A percentile compares a stretch with the other conserved stretches of the same genome.
Conservation (phyloP, 2,329 filamentous ascomycete genomes). For the Teratosphaeria epicoccoides region DNA sequence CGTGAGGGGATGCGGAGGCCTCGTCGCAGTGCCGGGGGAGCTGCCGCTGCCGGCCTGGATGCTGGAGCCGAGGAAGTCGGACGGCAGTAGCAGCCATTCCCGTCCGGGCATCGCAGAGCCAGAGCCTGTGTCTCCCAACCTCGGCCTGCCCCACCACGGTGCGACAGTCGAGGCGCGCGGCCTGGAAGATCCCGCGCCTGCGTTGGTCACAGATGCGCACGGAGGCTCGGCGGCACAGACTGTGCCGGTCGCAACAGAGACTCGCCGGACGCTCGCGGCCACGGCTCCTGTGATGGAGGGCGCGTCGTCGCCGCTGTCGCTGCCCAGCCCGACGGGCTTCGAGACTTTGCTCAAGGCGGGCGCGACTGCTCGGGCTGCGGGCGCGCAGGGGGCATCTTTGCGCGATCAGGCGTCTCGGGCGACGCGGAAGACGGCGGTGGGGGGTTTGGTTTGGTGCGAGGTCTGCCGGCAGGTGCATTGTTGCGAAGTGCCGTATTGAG, state of each 20-base stretch:
- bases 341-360: not conserved
- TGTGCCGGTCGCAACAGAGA: not conserved
- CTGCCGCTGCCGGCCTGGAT: not conserved
- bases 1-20: not conserved
- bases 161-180: too few species aligned
- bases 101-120: not conserved
- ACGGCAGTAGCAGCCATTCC: constrained; percentile 1
- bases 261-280: not conserved
- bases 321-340: not conserved
- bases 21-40: not conserved
- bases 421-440: not conserved
- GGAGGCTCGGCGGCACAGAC: not conserved
- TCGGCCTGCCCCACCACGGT: too few species aligned
- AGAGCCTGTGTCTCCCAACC: not conserved
- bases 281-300: not conserved
- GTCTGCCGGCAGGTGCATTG: constrained; percentile 4
- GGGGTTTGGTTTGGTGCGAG: constrained; percentile 1
- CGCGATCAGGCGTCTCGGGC: not conserved
- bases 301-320: not conserved
- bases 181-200: too few species aligned
- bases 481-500: constrained; percentile 4
- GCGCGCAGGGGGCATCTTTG: not conserved
- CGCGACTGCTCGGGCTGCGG: not conserved
- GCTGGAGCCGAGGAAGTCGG: not conserved
- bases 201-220: too few species aligned